Evolutionary conservation across 2,329 filamentous ascomycete species (phyloP).

Genomic region (Penicillium occitanis): DNA sequence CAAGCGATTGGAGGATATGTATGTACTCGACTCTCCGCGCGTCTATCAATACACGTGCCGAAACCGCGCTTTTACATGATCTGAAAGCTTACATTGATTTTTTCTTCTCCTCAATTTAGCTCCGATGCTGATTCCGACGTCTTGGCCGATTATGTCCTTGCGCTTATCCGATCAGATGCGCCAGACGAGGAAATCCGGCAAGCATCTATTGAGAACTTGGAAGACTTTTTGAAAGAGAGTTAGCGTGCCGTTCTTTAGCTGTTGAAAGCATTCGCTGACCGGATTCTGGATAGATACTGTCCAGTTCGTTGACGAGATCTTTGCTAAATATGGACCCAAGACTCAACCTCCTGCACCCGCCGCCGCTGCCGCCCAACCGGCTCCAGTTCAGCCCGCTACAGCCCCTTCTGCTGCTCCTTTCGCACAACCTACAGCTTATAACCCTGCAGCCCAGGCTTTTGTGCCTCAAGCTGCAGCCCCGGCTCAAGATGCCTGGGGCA

Average conservation of each 20-base stretch:
- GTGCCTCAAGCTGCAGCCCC: slow-evolving; percentile 22
- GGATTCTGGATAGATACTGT: slow-evolving; percentile 45
- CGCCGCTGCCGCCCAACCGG: slow-evolving; percentile 8
- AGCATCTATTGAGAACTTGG: slow-evolving; percentile 56
- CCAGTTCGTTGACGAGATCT: slow-evolving; percentile 58
- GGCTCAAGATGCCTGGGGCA: slow-evolving; percentile 27
- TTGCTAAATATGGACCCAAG: slow-evolving; percentile 52
- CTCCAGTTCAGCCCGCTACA: slow-evolving; percentile 24
- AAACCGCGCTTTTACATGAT: background rate
- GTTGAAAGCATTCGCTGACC: background rate
- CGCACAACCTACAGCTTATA: slow-evolving; percentile 23
- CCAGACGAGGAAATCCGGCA: slow-evolving; percentile 54
- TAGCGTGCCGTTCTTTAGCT: slow-evolving; percentile 24
- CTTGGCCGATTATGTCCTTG: slow-evolving; percentile 62
- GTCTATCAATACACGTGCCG: background rate
- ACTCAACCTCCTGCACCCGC: slow-evolving; percentile 29
- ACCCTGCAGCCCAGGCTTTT: slow-evolving; percentile 24
- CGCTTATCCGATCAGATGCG: slow-evolving; percentile 57
- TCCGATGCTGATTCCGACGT: slow-evolving; percentile 63
- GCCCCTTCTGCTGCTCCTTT: slow-evolving; percentile 8
- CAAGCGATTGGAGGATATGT: slow-evolving; percentile 59
- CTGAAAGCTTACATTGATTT: background rate
- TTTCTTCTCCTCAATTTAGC: slow-evolving; percentile 33
- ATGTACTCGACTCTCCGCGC: slow-evolving; percentile 27
- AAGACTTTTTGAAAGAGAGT: slow-evolving; percentile 60